These are phyloP conservation scores for Dryas integrifolia DNA, from an alignment of 331 rosid genomes.

Conservation along the genomic window DNA sequence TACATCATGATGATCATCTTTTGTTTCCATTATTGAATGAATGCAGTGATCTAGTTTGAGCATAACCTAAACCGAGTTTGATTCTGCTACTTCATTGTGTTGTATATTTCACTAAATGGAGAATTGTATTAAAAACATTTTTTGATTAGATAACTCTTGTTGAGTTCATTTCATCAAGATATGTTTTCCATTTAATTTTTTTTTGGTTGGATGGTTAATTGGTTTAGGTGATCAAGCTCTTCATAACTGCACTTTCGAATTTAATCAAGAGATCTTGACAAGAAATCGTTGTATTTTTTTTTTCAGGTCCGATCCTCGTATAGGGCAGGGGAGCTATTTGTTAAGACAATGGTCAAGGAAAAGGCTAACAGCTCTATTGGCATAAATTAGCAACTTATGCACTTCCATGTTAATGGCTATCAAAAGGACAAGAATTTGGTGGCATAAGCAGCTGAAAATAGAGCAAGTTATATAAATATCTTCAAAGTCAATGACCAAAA, in stretches of 20 bases:
- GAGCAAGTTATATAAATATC: not conserved
- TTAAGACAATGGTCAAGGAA: constrained; percentile 73
- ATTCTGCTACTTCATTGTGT: not conserved
- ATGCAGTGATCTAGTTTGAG: not conserved
- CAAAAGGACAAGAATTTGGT: not conserved
- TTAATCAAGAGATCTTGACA: not conserved
- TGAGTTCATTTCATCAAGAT: too few relatives aligned
- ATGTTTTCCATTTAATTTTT: not conserved
- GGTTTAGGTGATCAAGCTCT: too few relatives aligned
- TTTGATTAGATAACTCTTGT: not conserved
- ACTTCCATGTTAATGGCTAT: not conserved
- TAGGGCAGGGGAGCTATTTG: constrained; percentile 94
- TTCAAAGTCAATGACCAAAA: not conserved
- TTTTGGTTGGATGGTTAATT: not conserved
- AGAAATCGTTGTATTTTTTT: not conserved
- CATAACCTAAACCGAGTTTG: not conserved
- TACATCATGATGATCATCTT: constrained; percentile 15
- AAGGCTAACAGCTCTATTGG: constrained; percentile 32
- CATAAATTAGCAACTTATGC: not conserved
- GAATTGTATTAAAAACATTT: not conserved
- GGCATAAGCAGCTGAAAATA: not conserved
- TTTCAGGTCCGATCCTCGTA: constrained; percentile 89
- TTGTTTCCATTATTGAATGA: constrained; percentile 13
- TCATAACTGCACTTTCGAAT: too few relatives aligned
- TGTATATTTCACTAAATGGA: not conserved